Base-by-base conservation (phyloP, 768 basidiomycete genomes). In the Russula sp. region DNA sequence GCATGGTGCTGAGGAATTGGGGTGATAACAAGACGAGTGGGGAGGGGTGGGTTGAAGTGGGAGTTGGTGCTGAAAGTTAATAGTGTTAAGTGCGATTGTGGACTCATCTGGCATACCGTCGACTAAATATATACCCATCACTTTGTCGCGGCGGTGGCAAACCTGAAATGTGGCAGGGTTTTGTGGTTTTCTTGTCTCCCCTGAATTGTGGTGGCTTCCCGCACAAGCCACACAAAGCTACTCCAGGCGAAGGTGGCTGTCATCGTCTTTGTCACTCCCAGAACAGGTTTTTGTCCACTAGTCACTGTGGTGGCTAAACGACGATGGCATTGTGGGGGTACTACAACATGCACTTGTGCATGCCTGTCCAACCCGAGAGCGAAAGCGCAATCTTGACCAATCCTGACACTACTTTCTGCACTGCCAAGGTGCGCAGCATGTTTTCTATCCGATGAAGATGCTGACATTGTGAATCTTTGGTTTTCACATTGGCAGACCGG, bases 341-440 rank as follows among this genome's bases (percentile, higher is more conserved):
- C n/a, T n/a, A n/a, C n/a, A n/a, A n/a, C n/a, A n/a, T n/a, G n/a
- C n/a, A n/a, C n/a, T n/a, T n/a, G n/a, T n/a, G n/a, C n/a, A n/a
- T n/a, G n/a, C n/a, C n/a, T n/a, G n/a, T n/a, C n/a, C n/a, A n/a
- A n/a, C n/a, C n/a, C n/a, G n/a, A n/a, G 25, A 29, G 25, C 25
- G n/a, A 29, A 29, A 29, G 20, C 35, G 3, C 10, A 22, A 20
- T 35, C 32, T 56, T 61, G 61, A 29, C 50, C 29, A 59, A 50
- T 0, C 8, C 36, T 46, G 70, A 71, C 39, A 68, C 79, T 39
- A 79, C 78, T 7, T 69, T 80, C 45, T 81, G 80, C 65, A 74
- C 75, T 7, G 29, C 52, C n/a, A 66, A 65, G 46, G 69, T 65
- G 18, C 4, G 55, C 22, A 9, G n/a, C 46, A 13, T 11, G 10